These are phyloP conservation scores for Avena atlantica DNA, from an alignment of 176 grass and related monocot species.

Conservation along the genomic window DNA sequence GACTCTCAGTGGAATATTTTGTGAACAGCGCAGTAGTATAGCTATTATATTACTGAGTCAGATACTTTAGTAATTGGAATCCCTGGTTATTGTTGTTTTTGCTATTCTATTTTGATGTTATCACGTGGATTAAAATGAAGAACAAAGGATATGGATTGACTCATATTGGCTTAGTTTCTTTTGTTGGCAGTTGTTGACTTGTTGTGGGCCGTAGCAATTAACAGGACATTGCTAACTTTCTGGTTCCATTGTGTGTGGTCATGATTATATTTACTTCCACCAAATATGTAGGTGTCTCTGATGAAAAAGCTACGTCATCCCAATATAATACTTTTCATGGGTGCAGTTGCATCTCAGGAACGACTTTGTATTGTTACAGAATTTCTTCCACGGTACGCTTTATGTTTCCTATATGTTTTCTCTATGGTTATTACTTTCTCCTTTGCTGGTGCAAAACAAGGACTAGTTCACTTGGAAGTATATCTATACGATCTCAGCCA, in stretches of 20 bases:
- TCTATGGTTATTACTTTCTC: conserved; percentile 29
- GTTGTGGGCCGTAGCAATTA: neutral
- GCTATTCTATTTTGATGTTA: neutral
- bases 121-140: conserved; percentile 7
- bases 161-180: conserved; percentile 11
- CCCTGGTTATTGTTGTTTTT: neutral
- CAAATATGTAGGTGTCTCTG: conserved; percentile 68
- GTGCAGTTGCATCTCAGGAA: conserved; percentile 85
- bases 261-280: neutral
- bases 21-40: neutral
- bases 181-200: neutral
- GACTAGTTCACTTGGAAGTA: neutral
- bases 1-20: neutral
- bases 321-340: conserved; percentile 97
- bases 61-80: conserved; percentile 19
- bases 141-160: neutral
- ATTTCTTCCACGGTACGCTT: conserved; percentile 81
- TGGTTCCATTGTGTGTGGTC: neutral
- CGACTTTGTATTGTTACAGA: conserved; percentile 91
- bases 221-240: neutral
- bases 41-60: neutral
- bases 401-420: neutral
- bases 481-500: neutral
- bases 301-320: conserved; percentile 97
- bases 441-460: conserved; percentile 15